Conservation (phyloP, 2,329 filamentous ascomycete species). For the Chrysoporthe cubensis region DNA sequence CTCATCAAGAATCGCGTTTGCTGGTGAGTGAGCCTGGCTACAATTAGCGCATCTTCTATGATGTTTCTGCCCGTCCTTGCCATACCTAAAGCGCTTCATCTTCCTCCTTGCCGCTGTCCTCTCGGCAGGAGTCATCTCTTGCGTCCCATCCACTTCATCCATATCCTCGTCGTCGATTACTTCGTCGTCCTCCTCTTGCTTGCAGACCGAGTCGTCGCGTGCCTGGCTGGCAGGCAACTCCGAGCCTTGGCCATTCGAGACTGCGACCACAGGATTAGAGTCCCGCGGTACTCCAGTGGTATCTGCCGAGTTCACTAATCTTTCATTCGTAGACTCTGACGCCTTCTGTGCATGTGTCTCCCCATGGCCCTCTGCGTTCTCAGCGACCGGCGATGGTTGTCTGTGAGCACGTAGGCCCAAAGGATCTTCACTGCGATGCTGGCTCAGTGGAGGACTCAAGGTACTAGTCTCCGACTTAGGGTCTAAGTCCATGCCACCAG, state of each 20-base stretch:
- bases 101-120: constrained; percentile 62
- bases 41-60: constrained; percentile 36
- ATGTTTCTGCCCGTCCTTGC: constrained; percentile 12
- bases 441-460: constrained; percentile 40
- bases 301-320: constrained; percentile 45
- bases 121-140: constrained; percentile 59
- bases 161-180: constrained; percentile 62
- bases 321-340: constrained; percentile 43
- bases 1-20: constrained; percentile 98
- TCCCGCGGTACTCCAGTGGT: constrained; percentile 44
- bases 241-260: constrained; percentile 42
- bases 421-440: constrained; percentile 44
- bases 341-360: constrained; percentile 44
- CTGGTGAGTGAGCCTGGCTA: constrained; percentile 80
- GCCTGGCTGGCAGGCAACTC: constrained; percentile 40
- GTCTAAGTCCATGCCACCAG: constrained; percentile 62
- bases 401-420: constrained; percentile 48
- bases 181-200: constrained; percentile 57
- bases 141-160: constrained; percentile 52
- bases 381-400: constrained; percentile 43
- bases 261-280: constrained; percentile 46
- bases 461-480: constrained; percentile 55
- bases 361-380: constrained; percentile 39
- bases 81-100: constrained; percentile 81
- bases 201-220: constrained; percentile 42